Conservation (phyloP, 306 rosid genomes). For the Elaeagnus macrophylla region DNA sequence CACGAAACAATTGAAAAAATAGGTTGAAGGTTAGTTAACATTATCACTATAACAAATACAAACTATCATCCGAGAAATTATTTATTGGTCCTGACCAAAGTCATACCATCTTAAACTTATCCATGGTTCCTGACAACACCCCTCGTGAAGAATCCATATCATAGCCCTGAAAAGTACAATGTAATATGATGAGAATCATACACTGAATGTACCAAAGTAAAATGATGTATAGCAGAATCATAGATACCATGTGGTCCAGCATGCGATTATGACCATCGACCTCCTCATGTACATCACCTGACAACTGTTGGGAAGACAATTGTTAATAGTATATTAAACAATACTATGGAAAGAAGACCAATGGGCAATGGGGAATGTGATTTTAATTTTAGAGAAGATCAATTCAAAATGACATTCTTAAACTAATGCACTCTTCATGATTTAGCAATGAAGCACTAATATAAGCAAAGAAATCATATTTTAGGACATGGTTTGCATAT, state of each 20-base stretch:
- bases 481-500: too few species aligned
- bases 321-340: conserved; percentile 7
- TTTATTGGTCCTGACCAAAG: too few species aligned
- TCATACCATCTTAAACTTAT: conserved; percentile 88
- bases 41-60: too few species aligned
- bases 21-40: neutral
- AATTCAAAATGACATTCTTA: too few species aligned
- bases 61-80: too few species aligned
- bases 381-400: too few species aligned
- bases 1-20: neutral
- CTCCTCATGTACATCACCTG: conserved; percentile 92
- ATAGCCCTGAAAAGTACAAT: conserved; percentile 45
- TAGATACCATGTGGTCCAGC: conserved; percentile 76
- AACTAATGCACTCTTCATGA: too few species aligned
- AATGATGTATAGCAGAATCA: conserved; percentile 11
- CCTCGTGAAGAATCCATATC: conserved; percentile 98
- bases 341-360: too few species aligned
- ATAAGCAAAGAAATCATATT: too few species aligned
- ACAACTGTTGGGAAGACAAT: conserved; percentile 52
- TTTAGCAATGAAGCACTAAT: too few species aligned
- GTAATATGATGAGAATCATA: neutral
- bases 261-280: conserved; percentile 81
- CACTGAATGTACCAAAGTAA: neutral
- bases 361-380: too few species aligned
- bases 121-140: conserved; percentile 83